phyloP scores from a whole-genome alignment of 768 basidiomycete species.

The Cubamyces sp. region DNA sequence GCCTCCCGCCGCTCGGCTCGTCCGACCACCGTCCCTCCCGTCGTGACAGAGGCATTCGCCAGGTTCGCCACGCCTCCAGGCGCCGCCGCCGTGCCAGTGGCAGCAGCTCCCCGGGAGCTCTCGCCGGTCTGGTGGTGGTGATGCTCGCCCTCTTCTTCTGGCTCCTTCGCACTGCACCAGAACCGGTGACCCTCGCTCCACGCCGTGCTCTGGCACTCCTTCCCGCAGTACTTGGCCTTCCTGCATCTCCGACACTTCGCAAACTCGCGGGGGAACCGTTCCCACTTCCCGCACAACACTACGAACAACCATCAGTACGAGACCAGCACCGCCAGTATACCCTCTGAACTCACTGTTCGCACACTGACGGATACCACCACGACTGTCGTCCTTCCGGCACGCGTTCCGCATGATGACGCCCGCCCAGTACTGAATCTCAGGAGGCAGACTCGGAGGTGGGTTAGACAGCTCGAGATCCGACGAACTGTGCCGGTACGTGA shows the following conservation, averaged over 20 bases:
- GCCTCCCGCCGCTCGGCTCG: slow-evolving; percentile 42
- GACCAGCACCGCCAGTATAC: not conserved
- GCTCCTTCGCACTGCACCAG: slow-evolving; percentile 80
- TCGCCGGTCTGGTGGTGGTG: slow-evolving; percentile 18
- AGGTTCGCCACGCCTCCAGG: not conserved
- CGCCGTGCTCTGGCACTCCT: slow-evolving; percentile 94
- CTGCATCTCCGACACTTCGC: slow-evolving; percentile 95
- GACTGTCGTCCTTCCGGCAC: slow-evolving; percentile 92
- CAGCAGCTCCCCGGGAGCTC: slow-evolving; percentile 22
- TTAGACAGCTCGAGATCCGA: slow-evolving; percentile 74
- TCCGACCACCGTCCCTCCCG: slow-evolving; percentile 23
- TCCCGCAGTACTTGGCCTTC: slow-evolving; percentile 98
- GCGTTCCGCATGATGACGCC: slow-evolving; percentile 99
- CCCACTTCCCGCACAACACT: slow-evolving; percentile 96
- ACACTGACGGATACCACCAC: slow-evolving; percentile 95
- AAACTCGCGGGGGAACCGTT: slow-evolving; percentile 89
- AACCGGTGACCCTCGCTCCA: slow-evolving; percentile 97
- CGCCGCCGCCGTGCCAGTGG: slow-evolving; percentile 25
- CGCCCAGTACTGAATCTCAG: slow-evolving; percentile 98
- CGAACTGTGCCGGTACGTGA: slow-evolving; percentile 91
- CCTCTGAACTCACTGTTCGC: slow-evolving; percentile 78
- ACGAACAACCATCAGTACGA: not conserved
- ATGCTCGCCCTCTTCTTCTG: slow-evolving; percentile 45
- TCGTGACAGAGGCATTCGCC: slow-evolving; percentile 4
- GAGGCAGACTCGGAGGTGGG: slow-evolving; percentile 71